Percentiles rank a stretch among this genome's conserved stretches.
These are phyloP conservation scores for Carpinus fangiana DNA, from an alignment of 306 rosid species.

Conservation along the genomic window DNA sequence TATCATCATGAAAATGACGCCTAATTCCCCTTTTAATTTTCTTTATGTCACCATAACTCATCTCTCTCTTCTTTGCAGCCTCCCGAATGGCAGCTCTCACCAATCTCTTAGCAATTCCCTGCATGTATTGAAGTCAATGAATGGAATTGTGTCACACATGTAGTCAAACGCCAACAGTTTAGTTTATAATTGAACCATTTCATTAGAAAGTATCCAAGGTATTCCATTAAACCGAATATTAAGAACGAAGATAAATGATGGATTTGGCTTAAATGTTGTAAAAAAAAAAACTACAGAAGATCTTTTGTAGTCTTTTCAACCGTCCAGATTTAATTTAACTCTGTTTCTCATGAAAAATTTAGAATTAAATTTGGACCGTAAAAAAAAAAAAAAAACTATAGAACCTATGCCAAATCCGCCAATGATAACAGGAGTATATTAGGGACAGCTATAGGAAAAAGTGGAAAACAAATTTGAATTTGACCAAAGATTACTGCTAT, in stretches of 20 bases:
- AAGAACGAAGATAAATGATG: not conserved
- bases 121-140: slow-evolving; percentile 31
- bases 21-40: slow-evolving; percentile 79
- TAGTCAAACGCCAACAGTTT: not conserved
- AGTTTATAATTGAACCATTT: not conserved
- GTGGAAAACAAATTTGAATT: too few species aligned
- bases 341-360: too few species aligned
- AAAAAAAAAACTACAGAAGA: too few species aligned
- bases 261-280: too few species aligned
- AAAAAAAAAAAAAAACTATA: too few species aligned
- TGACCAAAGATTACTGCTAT: too few species aligned
- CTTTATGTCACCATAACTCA: slow-evolving; percentile 85
- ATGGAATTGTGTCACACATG: not conserved
- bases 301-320: too few species aligned
- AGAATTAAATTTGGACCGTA: too few species aligned
- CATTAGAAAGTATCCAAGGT: not conserved
- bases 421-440: not conserved
- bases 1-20: slow-evolving; percentile 90
- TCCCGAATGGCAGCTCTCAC: slow-evolving; percentile 78
- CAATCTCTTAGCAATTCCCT: slow-evolving; percentile 96
- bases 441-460: too few species aligned
- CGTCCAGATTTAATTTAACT: too few species aligned
- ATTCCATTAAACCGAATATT: not conserved
- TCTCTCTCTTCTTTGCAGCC: slow-evolving; percentile 91
- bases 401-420: too few species aligned